phyloP scores from a whole-genome alignment of 1,284 basidiomycete species.

The Ustilago loliicola region DNA sequence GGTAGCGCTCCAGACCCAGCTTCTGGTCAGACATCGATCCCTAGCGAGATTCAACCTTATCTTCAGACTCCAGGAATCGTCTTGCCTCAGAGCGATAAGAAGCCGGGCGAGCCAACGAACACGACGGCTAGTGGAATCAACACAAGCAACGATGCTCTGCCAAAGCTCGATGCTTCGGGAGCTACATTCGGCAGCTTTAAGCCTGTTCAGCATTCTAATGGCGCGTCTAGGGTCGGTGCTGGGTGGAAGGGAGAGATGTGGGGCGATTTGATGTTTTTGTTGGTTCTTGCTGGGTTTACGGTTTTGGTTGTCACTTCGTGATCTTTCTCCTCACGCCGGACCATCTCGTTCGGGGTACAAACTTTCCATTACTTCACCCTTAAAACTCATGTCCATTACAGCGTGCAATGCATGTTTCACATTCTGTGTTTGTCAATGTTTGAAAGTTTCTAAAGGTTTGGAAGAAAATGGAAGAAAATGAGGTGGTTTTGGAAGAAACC shows the following conservation, averaged over 20 bases:
- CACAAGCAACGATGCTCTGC: slow-evolving; percentile 16
- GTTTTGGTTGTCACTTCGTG: slow-evolving; percentile 22
- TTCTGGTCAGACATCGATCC: slow-evolving; percentile 26
- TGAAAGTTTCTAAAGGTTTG: too few relatives aligned
- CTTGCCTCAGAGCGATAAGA: slow-evolving; percentile 2
- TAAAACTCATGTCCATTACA: background rate
- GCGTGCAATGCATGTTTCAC: too few relatives aligned
- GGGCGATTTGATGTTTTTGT: slow-evolving; percentile 16
- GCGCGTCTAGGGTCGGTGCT: background rate
- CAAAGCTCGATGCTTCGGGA: slow-evolving; percentile 18
- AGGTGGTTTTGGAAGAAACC: too few relatives aligned
- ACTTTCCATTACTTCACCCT: background rate
- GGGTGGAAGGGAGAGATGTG: background rate
- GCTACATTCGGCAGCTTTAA: slow-evolving; percentile 19
- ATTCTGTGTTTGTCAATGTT: too few relatives aligned
- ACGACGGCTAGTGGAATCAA: slow-evolving; percentile 9
- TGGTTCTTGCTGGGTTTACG: slow-evolving; percentile 23
- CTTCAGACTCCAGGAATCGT: slow-evolving; percentile 34
- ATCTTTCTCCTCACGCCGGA: background rate
- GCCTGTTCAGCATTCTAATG: background rate
- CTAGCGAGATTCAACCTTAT: slow-evolving; percentile 22
- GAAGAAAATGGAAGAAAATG: too few relatives aligned
- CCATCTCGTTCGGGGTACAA: background rate
- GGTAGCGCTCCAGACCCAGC: slow-evolving; percentile 26
- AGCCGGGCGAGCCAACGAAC: slow-evolving; percentile 16